Evolutionary conservation across 805 yeast genomes (phyloP), one percentile per base, ranked within the genome.

Genomic region (Wickerhamiella alocasiicola): DNA sequence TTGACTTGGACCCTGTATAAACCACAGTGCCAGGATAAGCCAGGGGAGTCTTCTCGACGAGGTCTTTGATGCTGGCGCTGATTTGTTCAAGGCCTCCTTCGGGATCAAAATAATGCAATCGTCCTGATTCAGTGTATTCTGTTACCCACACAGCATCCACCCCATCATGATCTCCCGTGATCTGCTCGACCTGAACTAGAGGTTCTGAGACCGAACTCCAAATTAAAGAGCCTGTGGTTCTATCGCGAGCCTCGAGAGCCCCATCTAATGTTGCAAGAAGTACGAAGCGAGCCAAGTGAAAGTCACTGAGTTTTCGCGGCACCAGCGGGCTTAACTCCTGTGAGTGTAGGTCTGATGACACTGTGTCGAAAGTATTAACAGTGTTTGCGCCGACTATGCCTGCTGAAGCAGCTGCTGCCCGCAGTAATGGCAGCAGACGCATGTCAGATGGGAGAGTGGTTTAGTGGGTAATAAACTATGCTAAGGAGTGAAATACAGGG

Each of bases 101-200:
- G 13, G 76, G 75, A 12, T 81, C 76, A 59, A 88, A 88, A 55
- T 76, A 83, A 57, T 78, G 87, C 3, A 91, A 64, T 0, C 78
- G 65, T 1, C 98, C 98, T 44, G 81, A 94, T 4, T 76, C 78
- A 48, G 70, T 72, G 0, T 97, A 97, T 50, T 91, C 98, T 1
- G 91, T 88, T 39, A 88, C 77, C 88, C 96, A 81, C 9, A 40
- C 32, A 41, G 50, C 46, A 36, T 26, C 47, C 41, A 25, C 39
- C 32, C 15, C 42, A 32, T 39, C 37, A 18, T 15, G 17, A n/a
- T 39, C 43, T 17, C 42, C 41, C 27, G 36, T 44, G 41, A 37
- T 38, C 36, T 24, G 49, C 37, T 31, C 45, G 16, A 48, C 44
- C 9, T 41, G 82, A 40, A 81, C 60, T 0, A 93, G 78, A 2